A percentile compares a stretch with the other conserved stretches of the same genome.
phyloP scores from a whole-genome alignment of 768 basidiomycete species.

The Panaeolus cyanescens region DNA sequence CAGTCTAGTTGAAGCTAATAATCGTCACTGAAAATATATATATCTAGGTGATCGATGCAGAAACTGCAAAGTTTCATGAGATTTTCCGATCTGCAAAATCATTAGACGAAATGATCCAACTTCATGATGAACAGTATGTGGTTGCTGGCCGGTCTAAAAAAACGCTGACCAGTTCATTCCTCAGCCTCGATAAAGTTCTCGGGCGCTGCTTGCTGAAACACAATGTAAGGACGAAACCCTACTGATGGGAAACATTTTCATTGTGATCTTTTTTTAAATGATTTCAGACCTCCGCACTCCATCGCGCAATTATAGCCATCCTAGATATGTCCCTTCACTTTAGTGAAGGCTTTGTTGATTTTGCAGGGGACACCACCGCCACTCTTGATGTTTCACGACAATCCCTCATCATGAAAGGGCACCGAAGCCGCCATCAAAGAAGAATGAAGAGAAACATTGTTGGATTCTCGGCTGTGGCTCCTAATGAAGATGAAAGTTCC shows the following conservation, averaged over 20 bases:
- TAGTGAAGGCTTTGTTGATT: slow-evolving; percentile 59
- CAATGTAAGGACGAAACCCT: slow-evolving; percentile 40
- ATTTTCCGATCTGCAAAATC: slow-evolving; percentile 55
- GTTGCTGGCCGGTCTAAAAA: background rate
- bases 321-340: slow-evolving; percentile 78
- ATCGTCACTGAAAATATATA: slow-evolving; percentile 5
- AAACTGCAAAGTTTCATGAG: slow-evolving; percentile 61
- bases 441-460: slow-evolving; percentile 59
- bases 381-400: slow-evolving; percentile 59
- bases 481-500: slow-evolving; percentile 33
- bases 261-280: background rate
- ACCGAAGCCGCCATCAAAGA: slow-evolving; percentile 63
- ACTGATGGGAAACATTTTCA: background rate
- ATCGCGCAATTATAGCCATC: slow-evolving; percentile 66
- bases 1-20: background rate
- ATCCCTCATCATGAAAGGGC: slow-evolving; percentile 54
- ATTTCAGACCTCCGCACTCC: slow-evolving; percentile 60
- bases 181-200: slow-evolving; percentile 62
- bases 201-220: slow-evolving; percentile 63
- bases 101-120: slow-evolving; percentile 73
- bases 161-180: slow-evolving; percentile 5
- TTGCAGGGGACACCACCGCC: slow-evolving; percentile 58
- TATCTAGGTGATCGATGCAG: slow-evolving; percentile 65
- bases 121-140: slow-evolving; percentile 73
- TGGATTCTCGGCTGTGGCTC: slow-evolving; percentile 52